Conservation (phyloP, 2,329 filamentous ascomycete species). For the Tolypocladium pustulatum region DNA sequence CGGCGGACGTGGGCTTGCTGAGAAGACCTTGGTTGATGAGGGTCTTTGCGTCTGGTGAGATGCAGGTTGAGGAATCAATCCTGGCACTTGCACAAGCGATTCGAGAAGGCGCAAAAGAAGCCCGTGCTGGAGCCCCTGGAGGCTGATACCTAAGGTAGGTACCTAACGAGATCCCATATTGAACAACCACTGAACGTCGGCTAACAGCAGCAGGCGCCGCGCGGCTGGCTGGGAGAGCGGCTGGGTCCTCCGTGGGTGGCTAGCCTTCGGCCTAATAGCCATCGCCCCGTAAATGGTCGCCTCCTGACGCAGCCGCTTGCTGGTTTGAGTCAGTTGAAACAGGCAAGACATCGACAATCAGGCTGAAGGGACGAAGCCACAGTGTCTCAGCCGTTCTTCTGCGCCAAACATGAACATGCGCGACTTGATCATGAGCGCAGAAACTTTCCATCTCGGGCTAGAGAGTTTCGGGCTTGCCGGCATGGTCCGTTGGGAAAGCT, state of each 20-base stretch:
- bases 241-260: neutral
- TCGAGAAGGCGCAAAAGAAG: neutral
- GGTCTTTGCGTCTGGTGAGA: neutral
- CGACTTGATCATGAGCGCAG: neutral
- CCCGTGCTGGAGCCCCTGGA: neutral
- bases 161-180: no score
- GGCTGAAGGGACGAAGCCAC: neutral
- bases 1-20: neutral
- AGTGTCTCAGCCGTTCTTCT: neutral
- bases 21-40: neutral
- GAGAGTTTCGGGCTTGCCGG: neutral
- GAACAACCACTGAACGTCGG: no score
- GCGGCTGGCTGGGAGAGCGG: neutral
- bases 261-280: neutral
- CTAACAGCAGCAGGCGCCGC: neutral
- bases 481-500: neutral
- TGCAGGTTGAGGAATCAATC: neutral
- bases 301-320: neutral
- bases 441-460: neutral
- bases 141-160: neutral
- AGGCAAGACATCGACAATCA: neutral
- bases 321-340: neutral
- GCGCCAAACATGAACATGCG: neutral
- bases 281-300: neutral
- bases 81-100: neutral